Evolutionary conservation across 331 rosid species (phyloP).

Genomic region (Prunus yedoensis): DNA sequence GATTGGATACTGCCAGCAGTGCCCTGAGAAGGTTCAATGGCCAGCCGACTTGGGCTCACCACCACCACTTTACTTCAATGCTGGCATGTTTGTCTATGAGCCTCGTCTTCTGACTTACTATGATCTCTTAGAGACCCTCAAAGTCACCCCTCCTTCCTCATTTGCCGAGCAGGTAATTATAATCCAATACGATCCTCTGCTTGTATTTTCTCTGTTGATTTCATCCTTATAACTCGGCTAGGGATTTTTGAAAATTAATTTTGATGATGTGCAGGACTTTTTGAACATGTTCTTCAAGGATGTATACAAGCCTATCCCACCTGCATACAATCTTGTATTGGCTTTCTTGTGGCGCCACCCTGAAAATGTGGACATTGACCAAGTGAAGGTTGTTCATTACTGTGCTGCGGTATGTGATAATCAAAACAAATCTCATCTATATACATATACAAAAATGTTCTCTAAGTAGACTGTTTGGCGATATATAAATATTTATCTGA

Average conservation of each 20-base stretch:
- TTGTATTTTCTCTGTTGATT: not conserved
- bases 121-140: conserved; percentile 32
- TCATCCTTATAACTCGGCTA: not conserved
- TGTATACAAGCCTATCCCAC: conserved; percentile 38
- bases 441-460: not conserved
- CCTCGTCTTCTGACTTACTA: conserved; percentile 30
- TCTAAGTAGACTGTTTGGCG: not conserved
- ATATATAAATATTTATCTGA: too few relatives aligned
- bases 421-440: not conserved
- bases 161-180: conserved; percentile 54
- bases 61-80: conserved; percentile 54
- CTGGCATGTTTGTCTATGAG: conserved; percentile 51
- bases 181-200: not conserved
- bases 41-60: conserved; percentile 36
- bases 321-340: conserved; percentile 39
- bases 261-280: conserved; percentile 33
- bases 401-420: conserved; percentile 47
- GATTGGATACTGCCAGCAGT: conserved; percentile 53
- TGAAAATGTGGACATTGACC: conserved; percentile 34
- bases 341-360: conserved; percentile 62
- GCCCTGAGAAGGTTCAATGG: conserved; percentile 48
- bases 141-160: conserved; percentile 33
- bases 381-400: conserved; percentile 42
- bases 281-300: conserved; percentile 46
- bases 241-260: not conserved